These are phyloP conservation scores for Lactarius evosmus DNA, from an alignment of 768 basidiomycete genomes.

Conservation along the genomic window DNA sequence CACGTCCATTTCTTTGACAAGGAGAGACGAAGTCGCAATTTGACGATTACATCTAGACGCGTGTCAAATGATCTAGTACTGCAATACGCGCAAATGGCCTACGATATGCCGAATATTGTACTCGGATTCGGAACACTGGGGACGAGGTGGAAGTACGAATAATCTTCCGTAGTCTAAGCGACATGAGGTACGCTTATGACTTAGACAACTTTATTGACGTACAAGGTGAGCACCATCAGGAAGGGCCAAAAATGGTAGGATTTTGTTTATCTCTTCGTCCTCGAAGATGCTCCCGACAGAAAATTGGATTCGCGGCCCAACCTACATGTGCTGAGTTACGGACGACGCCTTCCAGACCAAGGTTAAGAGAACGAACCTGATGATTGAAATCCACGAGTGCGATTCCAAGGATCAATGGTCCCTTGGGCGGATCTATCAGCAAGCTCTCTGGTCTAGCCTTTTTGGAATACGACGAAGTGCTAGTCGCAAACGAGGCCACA, in stretches of 20 bases:
- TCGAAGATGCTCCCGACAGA: conserved; percentile 73
- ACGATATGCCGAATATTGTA: conserved; percentile 97
- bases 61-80: neutral
- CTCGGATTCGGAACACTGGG: conserved; percentile 64
- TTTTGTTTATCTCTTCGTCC: conserved; percentile 79
- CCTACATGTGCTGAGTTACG: conserved; percentile 42
- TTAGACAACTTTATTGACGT: conserved; percentile 32
- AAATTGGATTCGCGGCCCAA: conserved; percentile 91
- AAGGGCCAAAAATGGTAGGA: conserved; percentile 91
- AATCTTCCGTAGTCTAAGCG: conserved; percentile 80
- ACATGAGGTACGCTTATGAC: conserved; percentile 8
- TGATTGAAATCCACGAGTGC: conserved; percentile 96
- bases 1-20: conserved; percentile 79
- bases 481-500: conserved; percentile 56
- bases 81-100: conserved; percentile 24
- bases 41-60: conserved; percentile 84
- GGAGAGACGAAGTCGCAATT: conserved; percentile 73
- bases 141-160: conserved; percentile 93
- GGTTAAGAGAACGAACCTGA: conserved; percentile 50
- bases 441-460: conserved; percentile 81
- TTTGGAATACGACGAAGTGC: conserved; percentile 49
- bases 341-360: neutral
- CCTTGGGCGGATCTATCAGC: conserved; percentile 56
- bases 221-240: conserved; percentile 97
- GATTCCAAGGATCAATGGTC: conserved; percentile 74